Conservation (phyloP, 2,329 filamentous ascomycete genomes). For the Sphaerostilbella broomeana region DNA sequence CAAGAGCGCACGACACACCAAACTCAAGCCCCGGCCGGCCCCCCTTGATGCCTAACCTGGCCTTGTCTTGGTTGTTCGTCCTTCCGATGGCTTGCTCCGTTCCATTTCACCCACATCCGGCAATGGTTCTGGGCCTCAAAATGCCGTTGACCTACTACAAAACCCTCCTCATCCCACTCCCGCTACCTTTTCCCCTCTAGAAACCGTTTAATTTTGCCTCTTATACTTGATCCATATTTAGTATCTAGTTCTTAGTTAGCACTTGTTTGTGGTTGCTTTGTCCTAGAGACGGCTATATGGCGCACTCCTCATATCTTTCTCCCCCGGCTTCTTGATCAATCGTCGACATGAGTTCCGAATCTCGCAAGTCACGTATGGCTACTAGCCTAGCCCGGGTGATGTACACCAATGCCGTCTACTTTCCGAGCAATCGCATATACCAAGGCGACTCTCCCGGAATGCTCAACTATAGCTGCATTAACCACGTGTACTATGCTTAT, state of each 20-base stretch:
- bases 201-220: conserved; percentile 6
- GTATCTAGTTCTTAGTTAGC: background rate
- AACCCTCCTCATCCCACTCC: conserved; percentile 9
- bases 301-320: background rate
- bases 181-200: background rate
- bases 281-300: background rate
- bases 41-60: conserved; percentile 22
- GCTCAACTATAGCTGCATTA: conserved; percentile 69
- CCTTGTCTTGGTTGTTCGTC: conserved; percentile 18
- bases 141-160: conserved; percentile 12
- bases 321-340: background rate
- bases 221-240: conserved; percentile 4
- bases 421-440: conserved; percentile 73
- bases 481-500: conserved; percentile 78
- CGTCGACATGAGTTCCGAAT: conserved; percentile 34
- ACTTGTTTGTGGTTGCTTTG: background rate
- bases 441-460: conserved; percentile 65
- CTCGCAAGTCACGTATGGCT: conserved; percentile 40
- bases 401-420: conserved; percentile 73
- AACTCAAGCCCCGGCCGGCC: conserved; percentile 12
- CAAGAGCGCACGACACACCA: conserved; percentile 15
- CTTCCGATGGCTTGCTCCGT: conserved; percentile 10
- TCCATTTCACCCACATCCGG: conserved; percentile 10
- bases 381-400: conserved; percentile 42
- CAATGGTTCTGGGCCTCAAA: conserved; percentile 13